Conservation (phyloP, 805 yeast species). For the Candida hispaniensis region DNA sequence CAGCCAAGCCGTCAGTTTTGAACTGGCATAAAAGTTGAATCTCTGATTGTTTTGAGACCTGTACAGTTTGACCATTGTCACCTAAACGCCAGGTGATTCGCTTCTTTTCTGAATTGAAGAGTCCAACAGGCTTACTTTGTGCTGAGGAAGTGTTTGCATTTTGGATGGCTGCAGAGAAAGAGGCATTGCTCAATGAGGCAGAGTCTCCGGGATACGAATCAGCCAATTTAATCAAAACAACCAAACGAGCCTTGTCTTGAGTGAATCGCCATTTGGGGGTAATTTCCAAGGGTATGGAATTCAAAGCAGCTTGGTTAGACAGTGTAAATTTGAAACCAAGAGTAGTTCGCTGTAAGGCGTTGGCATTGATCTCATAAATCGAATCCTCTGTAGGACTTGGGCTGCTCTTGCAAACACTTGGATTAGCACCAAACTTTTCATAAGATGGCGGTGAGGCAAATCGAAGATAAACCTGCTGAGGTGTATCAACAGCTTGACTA, state of each 20-base stretch:
- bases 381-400: slow-evolving; percentile 23
- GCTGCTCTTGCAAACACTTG: slow-evolving; percentile 39
- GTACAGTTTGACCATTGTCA: slow-evolving; percentile 27
- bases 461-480: slow-evolving; percentile 5
- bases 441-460: slow-evolving; percentile 4
- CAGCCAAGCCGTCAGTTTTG: slow-evolving; percentile 57
- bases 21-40: slow-evolving; percentile 79
- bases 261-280: slow-evolving; percentile 89
- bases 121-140: slow-evolving; percentile 83
- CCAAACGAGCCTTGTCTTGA: slow-evolving; percentile 71
- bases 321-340: slow-evolving; percentile 73
- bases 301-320: slow-evolving; percentile 37
- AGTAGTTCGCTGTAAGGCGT: slow-evolving; percentile 31
- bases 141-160: slow-evolving; percentile 57
- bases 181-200: slow-evolving; percentile 30
- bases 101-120: slow-evolving; percentile 74
- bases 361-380: slow-evolving; percentile 15
- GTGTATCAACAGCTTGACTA: slow-evolving; percentile 8
- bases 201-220: slow-evolving; percentile 37
- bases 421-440: slow-evolving; percentile 41
- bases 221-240: slow-evolving; percentile 54
- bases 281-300: slow-evolving; percentile 47
- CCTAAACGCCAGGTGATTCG: slow-evolving; percentile 78
- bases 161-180: slow-evolving; percentile 51
- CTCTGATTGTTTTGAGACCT: slow-evolving; percentile 35